phyloP scores from a whole-genome alignment of 2,329 filamentous ascomycete species.

The Fusarium nodosum region DNA sequence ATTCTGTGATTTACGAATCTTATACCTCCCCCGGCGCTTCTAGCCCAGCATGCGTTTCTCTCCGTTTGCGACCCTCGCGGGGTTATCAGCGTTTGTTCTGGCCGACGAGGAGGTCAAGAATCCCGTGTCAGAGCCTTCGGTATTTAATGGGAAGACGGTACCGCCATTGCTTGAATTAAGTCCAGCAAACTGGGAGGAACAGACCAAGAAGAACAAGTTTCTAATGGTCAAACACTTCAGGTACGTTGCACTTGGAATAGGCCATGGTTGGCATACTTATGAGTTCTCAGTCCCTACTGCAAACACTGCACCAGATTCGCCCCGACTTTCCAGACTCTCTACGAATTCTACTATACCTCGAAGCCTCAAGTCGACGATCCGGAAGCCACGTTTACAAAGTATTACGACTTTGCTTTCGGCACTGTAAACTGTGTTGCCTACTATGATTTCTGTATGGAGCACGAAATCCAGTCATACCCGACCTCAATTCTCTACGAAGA shows the following conservation, averaged over 20 bases:
- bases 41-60: conserved; percentile 52
- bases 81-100: conserved; percentile 53
- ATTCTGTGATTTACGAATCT: not conserved
- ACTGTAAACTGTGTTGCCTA: conserved; percentile 87
- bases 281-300: conserved; percentile 66
- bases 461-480: conserved; percentile 79
- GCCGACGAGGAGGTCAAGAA: conserved; percentile 55
- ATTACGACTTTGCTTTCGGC: conserved; percentile 91
- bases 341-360: conserved; percentile 95
- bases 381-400: conserved; percentile 76
- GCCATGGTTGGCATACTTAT: conserved; percentile 36
- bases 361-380: conserved; percentile 73
- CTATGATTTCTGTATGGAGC: conserved; percentile 79
- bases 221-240: conserved; percentile 76
- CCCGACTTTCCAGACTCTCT: conserved; percentile 89
- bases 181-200: conserved; percentile 68
- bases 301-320: conserved; percentile 84
- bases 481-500: conserved; percentile 85
- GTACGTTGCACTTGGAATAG: conserved; percentile 57
- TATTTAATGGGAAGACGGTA: conserved; percentile 76
- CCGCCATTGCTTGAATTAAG: conserved; percentile 74
- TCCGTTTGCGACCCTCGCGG: conserved; percentile 62
- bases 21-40: conserved; percentile 27
- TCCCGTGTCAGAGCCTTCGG: conserved; percentile 60
- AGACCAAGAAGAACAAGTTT: conserved; percentile 67